phyloP scores from a whole-genome alignment of 208 protist species.

The Leishmania amazonensis region DNA sequence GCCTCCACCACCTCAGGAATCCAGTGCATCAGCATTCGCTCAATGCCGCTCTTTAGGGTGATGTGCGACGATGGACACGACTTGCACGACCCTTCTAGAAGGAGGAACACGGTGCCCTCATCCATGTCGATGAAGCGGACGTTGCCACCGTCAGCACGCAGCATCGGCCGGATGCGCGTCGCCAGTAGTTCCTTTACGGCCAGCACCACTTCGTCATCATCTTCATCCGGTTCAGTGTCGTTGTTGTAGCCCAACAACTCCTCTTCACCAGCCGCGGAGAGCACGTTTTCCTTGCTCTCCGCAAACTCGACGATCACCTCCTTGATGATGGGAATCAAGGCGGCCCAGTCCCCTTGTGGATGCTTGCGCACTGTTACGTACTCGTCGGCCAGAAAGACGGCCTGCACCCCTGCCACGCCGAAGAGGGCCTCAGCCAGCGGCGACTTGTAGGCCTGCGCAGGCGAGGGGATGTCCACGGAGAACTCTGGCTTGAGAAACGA shows the following conservation, averaged over 20 bases:
- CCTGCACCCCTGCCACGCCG: slow-evolving; percentile 64
- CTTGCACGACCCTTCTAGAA: slow-evolving; percentile 90
- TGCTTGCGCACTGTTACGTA: slow-evolving; percentile 80
- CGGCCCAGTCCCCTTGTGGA: slow-evolving; percentile 55
- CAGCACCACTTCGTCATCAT: slow-evolving; percentile 92
- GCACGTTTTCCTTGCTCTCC: slow-evolving; percentile 66
- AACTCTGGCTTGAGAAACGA: slow-evolving; percentile 81
- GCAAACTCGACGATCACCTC: slow-evolving; percentile 78
- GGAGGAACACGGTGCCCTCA: slow-evolving; percentile 87
- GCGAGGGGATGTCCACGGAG: slow-evolving; percentile 75
- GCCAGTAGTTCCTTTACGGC: slow-evolving; percentile 93
- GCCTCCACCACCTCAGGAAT: slow-evolving; percentile 93
- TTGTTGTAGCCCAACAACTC: slow-evolving; percentile 71
- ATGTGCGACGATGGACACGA: slow-evolving; percentile 88
- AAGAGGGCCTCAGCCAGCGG: slow-evolving; percentile 76
- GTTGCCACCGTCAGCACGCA: slow-evolving; percentile 91
- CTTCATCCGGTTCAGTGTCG: slow-evolving; percentile 87
- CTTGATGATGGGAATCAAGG: slow-evolving; percentile 50
- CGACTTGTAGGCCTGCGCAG: slow-evolving; percentile 70
- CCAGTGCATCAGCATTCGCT: slow-evolving; percentile 95
- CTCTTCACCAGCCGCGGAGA: slow-evolving; percentile 72
- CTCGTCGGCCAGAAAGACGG: slow-evolving; percentile 80
- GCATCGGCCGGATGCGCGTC: slow-evolving; percentile 88
- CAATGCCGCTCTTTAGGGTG: slow-evolving; percentile 93
- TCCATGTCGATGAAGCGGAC: slow-evolving; percentile 93